These are phyloP conservation scores for Boletus smithii DNA, from an alignment of 1,284 basidiomycete genomes.

Conservation along the genomic window DNA sequence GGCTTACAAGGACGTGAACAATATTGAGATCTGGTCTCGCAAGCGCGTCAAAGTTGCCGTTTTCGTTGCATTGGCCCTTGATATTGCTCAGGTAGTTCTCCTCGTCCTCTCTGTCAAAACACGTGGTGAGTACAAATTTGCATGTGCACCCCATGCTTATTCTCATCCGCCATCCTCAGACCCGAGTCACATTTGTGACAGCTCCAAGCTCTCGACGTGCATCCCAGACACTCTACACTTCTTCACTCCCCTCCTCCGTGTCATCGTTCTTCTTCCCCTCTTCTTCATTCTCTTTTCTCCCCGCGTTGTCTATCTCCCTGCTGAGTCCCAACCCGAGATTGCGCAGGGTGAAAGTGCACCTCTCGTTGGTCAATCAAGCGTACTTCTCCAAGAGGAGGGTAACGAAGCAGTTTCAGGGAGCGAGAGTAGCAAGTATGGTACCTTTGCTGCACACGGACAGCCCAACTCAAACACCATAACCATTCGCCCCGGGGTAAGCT, in stretches of 20 bases:
- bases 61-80: conserved; percentile 50
- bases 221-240: conserved; percentile 55
- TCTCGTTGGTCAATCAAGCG: conserved; percentile 27
- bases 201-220: conserved; percentile 33
- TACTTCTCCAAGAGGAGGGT: conserved; percentile 27
- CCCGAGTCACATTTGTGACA: conserved; percentile 30
- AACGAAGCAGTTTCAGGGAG: conserved; percentile 23
- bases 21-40: conserved; percentile 66
- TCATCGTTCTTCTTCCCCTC: conserved; percentile 59
- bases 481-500: conserved; percentile 14
- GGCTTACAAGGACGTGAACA: conserved; percentile 71
- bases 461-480: neutral
- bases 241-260: conserved; percentile 60
- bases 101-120: conserved; percentile 45
- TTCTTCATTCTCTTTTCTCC: conserved; percentile 56
- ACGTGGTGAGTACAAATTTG: conserved; percentile 41
- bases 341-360: conserved; percentile 27
- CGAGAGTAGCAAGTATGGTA: conserved; percentile 63
- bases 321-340: conserved; percentile 30
- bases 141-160: neutral
- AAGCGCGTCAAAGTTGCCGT: conserved; percentile 55
- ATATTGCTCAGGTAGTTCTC: conserved; percentile 56
- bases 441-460: conserved; percentile 37
- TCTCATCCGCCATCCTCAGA: conserved; percentile 7
- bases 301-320: conserved; percentile 55